Evolutionary conservation across 1,284 basidiomycete species (phyloP).

Genomic region (Microbotryomycetes sp.): DNA sequence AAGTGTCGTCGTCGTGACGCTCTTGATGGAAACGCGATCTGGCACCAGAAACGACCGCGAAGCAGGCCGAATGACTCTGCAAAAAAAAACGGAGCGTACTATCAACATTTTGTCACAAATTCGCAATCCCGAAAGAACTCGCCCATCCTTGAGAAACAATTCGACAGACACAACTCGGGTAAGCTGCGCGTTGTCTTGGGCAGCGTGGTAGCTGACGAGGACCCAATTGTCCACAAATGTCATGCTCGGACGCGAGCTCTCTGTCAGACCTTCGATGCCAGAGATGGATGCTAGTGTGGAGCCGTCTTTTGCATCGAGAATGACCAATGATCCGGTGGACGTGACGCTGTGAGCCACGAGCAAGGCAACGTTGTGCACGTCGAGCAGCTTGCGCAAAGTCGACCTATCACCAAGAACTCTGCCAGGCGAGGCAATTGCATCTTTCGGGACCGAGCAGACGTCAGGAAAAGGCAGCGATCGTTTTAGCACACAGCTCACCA

Average conservation of each 20-base stretch:
- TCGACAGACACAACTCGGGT: constrained; percentile 58
- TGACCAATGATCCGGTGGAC: not conserved
- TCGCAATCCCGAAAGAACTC: not conserved
- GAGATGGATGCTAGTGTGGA: not conserved
- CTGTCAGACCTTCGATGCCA: constrained; percentile 42
- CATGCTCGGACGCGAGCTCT: constrained; percentile 50
- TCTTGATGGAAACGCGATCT: constrained; percentile 58
- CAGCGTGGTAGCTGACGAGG: constrained; percentile 59
- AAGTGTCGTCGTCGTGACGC: constrained; percentile 71
- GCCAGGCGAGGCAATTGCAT: constrained; percentile 61
- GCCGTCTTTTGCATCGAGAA: not conserved
- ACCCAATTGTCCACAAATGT: constrained; percentile 78
- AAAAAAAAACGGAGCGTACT: too few relatives aligned
- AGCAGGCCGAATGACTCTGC: constrained; percentile 44
- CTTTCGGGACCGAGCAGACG: constrained; percentile 17
- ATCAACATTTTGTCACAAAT: too few relatives aligned
- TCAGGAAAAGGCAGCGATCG: too few relatives aligned
- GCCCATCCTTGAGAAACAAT: constrained; percentile 46
- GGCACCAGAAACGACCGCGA: constrained; percentile 68
- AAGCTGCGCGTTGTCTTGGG: constrained; percentile 5
- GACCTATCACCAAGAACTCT: constrained; percentile 78
- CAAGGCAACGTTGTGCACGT: constrained; percentile 66
- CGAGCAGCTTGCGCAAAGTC: constrained; percentile 91
- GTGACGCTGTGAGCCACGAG: constrained; percentile 41
- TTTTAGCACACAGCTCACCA: constrained; percentile 9